Evolutionary conservation across 176 grass and related monocot species (phyloP), one percentile per base, ranked within the genome.

Genomic region (Cenchrus fungigraminus): DNA sequence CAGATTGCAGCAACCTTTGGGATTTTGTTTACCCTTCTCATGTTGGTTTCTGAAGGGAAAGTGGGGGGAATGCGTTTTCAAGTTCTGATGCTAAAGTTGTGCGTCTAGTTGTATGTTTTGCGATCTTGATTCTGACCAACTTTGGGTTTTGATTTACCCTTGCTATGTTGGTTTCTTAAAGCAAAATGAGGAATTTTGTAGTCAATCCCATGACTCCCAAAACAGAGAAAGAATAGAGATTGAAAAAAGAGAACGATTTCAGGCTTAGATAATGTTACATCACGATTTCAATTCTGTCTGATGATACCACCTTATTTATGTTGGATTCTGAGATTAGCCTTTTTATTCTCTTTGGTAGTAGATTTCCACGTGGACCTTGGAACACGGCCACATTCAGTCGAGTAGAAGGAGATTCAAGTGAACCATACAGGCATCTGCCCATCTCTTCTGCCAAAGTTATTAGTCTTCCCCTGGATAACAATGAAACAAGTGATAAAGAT

Each of bases 341-440:
- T 68, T 50, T 50, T 69, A 15, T 55, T 10, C 12, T 22, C 32
- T 25, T 43, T 22, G 17, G 12, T 56, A 31, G 6, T 44, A 81
- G 79, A 69, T 15, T 69, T 69, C 34, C 50, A 16, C 31, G 11
- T 40, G 78, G 46, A 52, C 6, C 15, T 67, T 15, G 46, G 5
- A 80, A 55, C 78, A 53, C 67, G 62, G 61, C 29, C 15, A 82
- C 40, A 40, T 19, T 69, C 40, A 69, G 8, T 69, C 66, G 40
- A 20, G 66, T 45, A 69, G 8, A 42, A 68, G 40, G 10, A 11
- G 67, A 45, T 17, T 69, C 40, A 19, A 9, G 17, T 69, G 45
- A 45, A 69, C 66, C 66, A 68, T 20, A 69, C 17, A 46, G 67
- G 17, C 17, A 14, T 43, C 9, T n/a, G 42, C 40, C 67, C 42